These are phyloP conservation scores for Acanthamoeba comandoni DNA, from an alignment of 208 protist genomes.

Conservation along the genomic window DNA sequence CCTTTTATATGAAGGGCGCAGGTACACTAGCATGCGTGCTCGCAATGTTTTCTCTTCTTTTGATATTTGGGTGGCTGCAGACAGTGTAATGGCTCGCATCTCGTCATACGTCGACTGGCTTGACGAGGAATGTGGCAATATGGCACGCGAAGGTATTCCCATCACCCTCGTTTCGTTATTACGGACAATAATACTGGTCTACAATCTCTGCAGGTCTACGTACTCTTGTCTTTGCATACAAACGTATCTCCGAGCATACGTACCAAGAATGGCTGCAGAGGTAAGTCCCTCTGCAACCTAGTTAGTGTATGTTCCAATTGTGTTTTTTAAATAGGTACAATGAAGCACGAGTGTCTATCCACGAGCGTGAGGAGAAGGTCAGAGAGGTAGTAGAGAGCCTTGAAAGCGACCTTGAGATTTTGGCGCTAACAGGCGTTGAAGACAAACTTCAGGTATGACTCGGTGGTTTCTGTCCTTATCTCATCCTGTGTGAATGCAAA, in stretches of 20 bases:
- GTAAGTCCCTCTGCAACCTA: conserved; percentile 42
- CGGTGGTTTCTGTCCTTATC: not conserved
- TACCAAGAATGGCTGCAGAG: conserved; percentile 89
- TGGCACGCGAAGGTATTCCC: conserved; percentile 93
- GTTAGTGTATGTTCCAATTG: not conserved
- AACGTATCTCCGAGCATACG: conserved; percentile 90
- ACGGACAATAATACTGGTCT: too few species aligned
- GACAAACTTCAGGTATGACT: conserved; percentile 95
- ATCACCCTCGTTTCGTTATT: too few species aligned
- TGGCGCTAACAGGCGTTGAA: conserved; percentile 97
- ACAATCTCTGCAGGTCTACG: conserved; percentile 77
- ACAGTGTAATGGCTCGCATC: conserved; percentile 88
- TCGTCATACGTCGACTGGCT: conserved; percentile 92
- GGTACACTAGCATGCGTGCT: conserved; percentile 63
- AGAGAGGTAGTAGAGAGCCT: conserved; percentile 90
- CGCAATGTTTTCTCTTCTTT: not conserved
- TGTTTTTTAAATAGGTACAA: conserved; percentile 46
- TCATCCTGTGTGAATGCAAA: not conserved
- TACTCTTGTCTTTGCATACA: conserved; percentile 87
- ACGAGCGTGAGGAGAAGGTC: conserved; percentile 83
- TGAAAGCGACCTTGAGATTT: conserved; percentile 88
- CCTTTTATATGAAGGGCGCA: conserved; percentile 97
- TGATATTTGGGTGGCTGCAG: conserved; percentile 92
- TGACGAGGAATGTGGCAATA: conserved; percentile 95
- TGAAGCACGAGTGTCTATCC: conserved; percentile 78